Base-by-base conservation (phyloP, 192 early-diverging fungal species). In the Coemansia sp. region DNA sequence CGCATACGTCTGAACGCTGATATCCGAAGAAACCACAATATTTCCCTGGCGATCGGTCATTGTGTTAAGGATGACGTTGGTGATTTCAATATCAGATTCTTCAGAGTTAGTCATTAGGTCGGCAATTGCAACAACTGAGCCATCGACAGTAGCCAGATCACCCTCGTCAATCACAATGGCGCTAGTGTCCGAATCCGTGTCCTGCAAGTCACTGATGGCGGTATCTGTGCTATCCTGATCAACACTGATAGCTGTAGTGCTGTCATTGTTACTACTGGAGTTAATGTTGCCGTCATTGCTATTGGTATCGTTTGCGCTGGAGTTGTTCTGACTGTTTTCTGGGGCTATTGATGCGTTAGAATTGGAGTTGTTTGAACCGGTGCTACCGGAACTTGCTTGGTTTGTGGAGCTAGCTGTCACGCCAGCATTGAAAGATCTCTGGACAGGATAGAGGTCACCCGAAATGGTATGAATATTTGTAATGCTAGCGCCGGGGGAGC, bases 371-470 rank as follows among this genome's bases (percentile, higher is more conserved):
- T 9, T 12, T 43, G 41, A 8, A 4, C 17, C 13, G 41, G 41
- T 43, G 41, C 15, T 12, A 7, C 27, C 27, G 27, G 27, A 5
- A 7, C 7, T 30, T 30, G 15, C 5, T 43, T 43, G 41, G 41
- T 12, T 43, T 30, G 27, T 7, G 4, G 27, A 30, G 27, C 27
- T 30, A 7, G 27, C 7, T 30, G 27, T 30, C 7, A 2, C 27
- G 27, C 27, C 27, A 5, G 41, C 41, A 43, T 17, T 18, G 13
- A 17, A 43, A 2, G 10, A 22, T 47, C 17, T 53, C 21, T 66
- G 64, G 14, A 30, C 10, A 0, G 61, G 57, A 41, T 64, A 74
- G 52, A 67, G n/a, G 24, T 74, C 62, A 48, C 66, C 71, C 2
- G 66, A 51, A 2, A 74, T 45, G 3, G 53, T 18, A 5, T 18